Percentiles rank a stretch among this genome's conserved stretches.
These are phyloP conservation scores for Tulasnella calospora DNA, from an alignment of 768 basidiomycete species.

Conservation along the genomic window DNA sequence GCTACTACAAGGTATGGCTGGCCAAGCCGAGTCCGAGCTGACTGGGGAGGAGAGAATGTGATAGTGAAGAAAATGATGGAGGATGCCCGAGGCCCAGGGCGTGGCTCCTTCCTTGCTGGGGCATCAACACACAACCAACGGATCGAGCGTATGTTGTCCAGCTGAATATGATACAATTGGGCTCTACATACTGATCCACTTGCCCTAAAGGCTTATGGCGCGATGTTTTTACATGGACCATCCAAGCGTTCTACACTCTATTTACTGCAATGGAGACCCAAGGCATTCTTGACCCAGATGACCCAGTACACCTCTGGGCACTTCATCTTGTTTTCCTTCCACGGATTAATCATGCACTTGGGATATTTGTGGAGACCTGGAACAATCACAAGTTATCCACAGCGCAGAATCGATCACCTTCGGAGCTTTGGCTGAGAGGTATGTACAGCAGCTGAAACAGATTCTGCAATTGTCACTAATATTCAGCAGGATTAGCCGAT, in stretches of 20 bases:
- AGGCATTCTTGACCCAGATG: neutral
- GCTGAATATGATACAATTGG: too few relatives aligned
- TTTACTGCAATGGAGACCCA: neutral
- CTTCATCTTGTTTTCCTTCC: neutral
- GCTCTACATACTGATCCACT: neutral
- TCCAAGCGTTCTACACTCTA: neutral
- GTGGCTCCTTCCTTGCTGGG: constrained; percentile 4
- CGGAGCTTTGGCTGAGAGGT: too few relatives aligned
- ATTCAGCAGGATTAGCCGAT: too few relatives aligned
- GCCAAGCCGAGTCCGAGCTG: constrained; percentile 10
- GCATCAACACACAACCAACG: constrained; percentile 3
- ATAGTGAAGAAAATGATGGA: neutral
- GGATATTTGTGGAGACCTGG: neutral
- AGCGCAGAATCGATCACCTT: neutral
- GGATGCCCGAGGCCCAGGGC: neutral
- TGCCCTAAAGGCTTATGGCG: neutral
- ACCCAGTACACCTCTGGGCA: neutral
- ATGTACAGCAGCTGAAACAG: too few relatives aligned
- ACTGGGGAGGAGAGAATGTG: constrained; percentile 2
- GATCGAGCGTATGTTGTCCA: neutral
- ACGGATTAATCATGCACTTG: neutral
- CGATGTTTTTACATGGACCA: neutral
- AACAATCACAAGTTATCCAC: neutral
- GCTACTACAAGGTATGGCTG: neutral
- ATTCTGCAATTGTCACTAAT: too few relatives aligned